Conservation (phyloP, 129 eudicot genomes). For the Glebionis coronaria region DNA sequence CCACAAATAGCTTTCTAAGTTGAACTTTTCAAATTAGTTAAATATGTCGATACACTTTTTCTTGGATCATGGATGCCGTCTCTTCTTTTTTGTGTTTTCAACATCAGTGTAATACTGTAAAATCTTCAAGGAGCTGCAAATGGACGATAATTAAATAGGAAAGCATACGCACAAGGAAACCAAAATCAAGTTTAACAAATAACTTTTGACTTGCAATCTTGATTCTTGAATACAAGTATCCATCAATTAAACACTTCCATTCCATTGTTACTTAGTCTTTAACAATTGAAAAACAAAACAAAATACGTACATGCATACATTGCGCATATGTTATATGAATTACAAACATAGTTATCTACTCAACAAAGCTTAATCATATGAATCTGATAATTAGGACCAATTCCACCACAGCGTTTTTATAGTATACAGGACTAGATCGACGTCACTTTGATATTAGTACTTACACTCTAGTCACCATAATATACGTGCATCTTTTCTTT, state of each 20-base stretch:
- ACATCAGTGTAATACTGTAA: not conserved
- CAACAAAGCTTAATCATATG: slow-evolving; percentile 15
- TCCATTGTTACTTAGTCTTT: slow-evolving; percentile 24
- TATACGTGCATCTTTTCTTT: slow-evolving; percentile 20
- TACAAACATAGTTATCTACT: slow-evolving; percentile 23
- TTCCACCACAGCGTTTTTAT: slow-evolving; percentile 31
- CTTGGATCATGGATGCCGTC: too few species aligned
- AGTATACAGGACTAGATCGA: slow-evolving; percentile 36
- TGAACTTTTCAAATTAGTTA: not conserved
- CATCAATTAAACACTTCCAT: slow-evolving; percentile 13
- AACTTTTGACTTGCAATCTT: slow-evolving; percentile 4
- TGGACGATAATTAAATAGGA: too few species aligned
- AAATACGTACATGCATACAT: slow-evolving; percentile 25
- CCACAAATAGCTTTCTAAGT: too few species aligned
- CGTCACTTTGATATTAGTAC: slow-evolving; percentile 27
- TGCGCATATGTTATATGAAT: slow-evolving; percentile 24
- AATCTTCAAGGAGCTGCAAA: not conserved
- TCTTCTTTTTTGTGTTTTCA: not conserved
- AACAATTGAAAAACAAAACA: slow-evolving; percentile 20
- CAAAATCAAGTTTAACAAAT: slow-evolving; percentile 1
- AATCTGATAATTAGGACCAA: slow-evolving; percentile 13
- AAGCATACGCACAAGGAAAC: not conserved
- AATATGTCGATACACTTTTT: not conserved
- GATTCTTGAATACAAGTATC: not conserved
- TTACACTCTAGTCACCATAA: slow-evolving; percentile 34